Base-by-base conservation (phyloP, 441 rosid species). In the Gossypium davidsonii region DNA sequence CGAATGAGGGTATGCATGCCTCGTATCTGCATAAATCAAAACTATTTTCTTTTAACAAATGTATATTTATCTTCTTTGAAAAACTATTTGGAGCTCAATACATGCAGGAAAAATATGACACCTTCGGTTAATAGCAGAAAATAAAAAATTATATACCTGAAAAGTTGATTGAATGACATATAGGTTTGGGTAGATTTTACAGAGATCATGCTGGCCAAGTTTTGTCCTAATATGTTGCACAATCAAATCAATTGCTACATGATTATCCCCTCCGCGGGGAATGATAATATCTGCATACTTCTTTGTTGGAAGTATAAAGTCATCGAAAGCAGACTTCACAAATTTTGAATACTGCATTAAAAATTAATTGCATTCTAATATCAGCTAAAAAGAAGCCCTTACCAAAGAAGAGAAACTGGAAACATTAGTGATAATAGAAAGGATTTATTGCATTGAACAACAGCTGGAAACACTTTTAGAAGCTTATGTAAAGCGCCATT, bases 1-100 rank as follows among this genome's bases (percentile, higher is more conserved):
- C 99, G 97, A 81, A 94, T 85, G 61, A 92, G 96, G 73, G 99
- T 94, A 82, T 94, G 99, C 99, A 94, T 94, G 73, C 99, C 98
- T 67, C 97, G 83, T 79, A 94, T 94, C 99, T 94, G 89, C 86
- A 84, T 23, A 73, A 72, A 18, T 80, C 15, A 69, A 57, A 68
- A 55, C 65, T 51, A 51, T 51, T 25, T 15, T 49, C 23, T 51
- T 46, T 67, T 15, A 28, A 10, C 5, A 21, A 57, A 70, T 46
- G 65, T 2, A 56, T 3, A 12, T 20, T 3, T 21, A 34, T 26
- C 3, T 20, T 18, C 18, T 55, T 14, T 0, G 6, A 23, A 25
- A 9, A 42, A 42, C 15, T 31, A 58, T 20, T 11, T 10, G 49
- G 18, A 70, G 51, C 48, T 62, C 23, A 25, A 53, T 11, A 56